Evolutionary conservation across 768 basidiomycete species (phyloP).

Genomic region (Phaffia tasmanica): DNA sequence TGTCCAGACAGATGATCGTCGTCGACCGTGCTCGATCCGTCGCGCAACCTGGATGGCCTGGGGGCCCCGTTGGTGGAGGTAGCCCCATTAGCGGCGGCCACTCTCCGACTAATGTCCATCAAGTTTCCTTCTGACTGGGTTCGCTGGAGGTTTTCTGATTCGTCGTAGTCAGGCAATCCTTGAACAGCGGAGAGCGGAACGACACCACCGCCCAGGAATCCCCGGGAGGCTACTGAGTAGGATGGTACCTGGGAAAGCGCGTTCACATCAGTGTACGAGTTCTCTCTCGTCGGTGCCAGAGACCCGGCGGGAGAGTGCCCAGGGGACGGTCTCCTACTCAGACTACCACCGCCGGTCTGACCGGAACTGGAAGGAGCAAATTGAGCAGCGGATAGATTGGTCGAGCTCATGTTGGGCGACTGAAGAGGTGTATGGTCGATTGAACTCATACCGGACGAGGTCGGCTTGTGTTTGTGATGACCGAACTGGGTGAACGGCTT

Average conservation of each 20-base stretch:
- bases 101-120: conserved; percentile 5
- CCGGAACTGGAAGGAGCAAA: conserved; percentile 3
- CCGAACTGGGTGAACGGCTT: conserved; percentile 28
- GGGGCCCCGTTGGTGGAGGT: too few relatives aligned
- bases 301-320: conserved; percentile 3
- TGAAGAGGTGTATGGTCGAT: conserved; percentile 17
- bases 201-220: conserved; percentile 81
- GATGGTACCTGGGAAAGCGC: conserved; percentile 68
- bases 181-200: conserved; percentile 63
- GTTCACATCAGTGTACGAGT: conserved; percentile 30
- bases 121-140: conserved; percentile 20
- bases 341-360: background rate
- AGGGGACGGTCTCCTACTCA: background rate
- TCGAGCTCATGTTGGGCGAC: conserved; percentile 1
- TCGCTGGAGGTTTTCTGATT: conserved; percentile 41
- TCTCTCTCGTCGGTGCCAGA: conserved; percentile 23
- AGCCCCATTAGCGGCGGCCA: background rate
- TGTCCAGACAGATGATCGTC: background rate
- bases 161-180: conserved; percentile 80
- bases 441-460: background rate
- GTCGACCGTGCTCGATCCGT: background rate
- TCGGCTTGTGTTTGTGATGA: conserved; percentile 27
- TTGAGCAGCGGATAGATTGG: conserved; percentile 2
- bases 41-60: too few relatives aligned
- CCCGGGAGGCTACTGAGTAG: conserved; percentile 70